Base-by-base conservation (phyloP, 2,329 filamentous ascomycete genomes). In the Arthrobotrys conoides region DNA sequence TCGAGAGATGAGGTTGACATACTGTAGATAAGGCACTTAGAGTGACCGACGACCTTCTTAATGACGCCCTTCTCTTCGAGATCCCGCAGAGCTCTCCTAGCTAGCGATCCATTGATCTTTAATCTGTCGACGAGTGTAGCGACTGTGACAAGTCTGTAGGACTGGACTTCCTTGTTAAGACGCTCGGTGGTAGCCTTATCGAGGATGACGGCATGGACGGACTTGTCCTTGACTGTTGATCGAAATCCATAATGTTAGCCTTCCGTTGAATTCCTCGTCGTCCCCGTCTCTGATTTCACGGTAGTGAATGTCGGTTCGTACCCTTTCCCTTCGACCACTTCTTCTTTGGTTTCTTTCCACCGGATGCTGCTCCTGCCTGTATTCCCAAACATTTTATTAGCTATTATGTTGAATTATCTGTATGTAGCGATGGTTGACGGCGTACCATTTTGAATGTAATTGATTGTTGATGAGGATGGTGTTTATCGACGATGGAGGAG, bases 101-200 rank as follows among this genome's bases (percentile, higher is more conserved):
- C 96, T 85, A 99, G 89, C 84, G 93, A 97, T 85, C 96, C 96
- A 90, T 99, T 99, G 90, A 99, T 96, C 94, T 99, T 99, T 87
- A 99, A 91, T 88, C 96, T 91, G 88, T 99, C 96, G 90, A 99
- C 96, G 85, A 99, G 94, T 84, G 93, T 95, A 85, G 96, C 94
- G 85, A 98, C 92, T 86, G 96, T 98, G 88, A 99, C 94, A 87
- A 99, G 94, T 86, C 96, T 94, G 92, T 98, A 99, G 82, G 96
- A 97, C 88, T 98, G 96, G 84, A 99, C 96, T 91, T 99, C 96
- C 90, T 99, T 99, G 90, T 97, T 92, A 87, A 99, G 94, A 90
- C 96, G 97, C 88, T 99, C 96, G 83, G 92, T 92, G 86, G 92
- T 97, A 88, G 89, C 86, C 91, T 99, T 99, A 90, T 99, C 96